Evolutionary conservation across 352 stramenopile species (phyloP).

Genomic region (Phytopythium vexans): DNA sequence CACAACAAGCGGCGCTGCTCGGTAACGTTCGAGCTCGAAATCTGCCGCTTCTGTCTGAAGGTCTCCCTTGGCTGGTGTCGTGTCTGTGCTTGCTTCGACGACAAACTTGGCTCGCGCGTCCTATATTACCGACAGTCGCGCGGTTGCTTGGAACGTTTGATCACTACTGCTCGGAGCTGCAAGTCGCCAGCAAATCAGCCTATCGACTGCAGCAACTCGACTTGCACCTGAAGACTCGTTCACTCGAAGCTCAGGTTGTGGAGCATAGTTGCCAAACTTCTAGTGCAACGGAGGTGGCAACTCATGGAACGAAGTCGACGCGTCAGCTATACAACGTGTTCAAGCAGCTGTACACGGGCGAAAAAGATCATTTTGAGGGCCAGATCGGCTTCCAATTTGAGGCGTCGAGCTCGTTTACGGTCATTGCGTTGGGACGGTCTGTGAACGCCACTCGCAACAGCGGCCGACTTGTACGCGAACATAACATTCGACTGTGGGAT

Average conservation of each 20-base stretch:
- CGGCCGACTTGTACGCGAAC: slow-evolving; percentile 61
- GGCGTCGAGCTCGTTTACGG: slow-evolving; percentile 72
- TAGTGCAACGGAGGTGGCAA: too few relatives aligned
- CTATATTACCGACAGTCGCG: slow-evolving; percentile 61
- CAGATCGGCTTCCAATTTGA: slow-evolving; percentile 90
- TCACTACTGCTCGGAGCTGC: slow-evolving; percentile 68
- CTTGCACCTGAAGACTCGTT: slow-evolving; percentile 44
- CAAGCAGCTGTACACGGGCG: slow-evolving; percentile 83
- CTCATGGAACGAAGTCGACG: slow-evolving; percentile 46
- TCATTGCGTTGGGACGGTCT: slow-evolving; percentile 78
- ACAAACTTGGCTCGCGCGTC: slow-evolving; percentile 72
- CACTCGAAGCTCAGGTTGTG: slow-evolving; percentile 63
- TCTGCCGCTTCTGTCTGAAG: slow-evolving; percentile 54
- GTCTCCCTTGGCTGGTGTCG: slow-evolving; percentile 77
- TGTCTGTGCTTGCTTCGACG: slow-evolving; percentile 78
- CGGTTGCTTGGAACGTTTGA: slow-evolving; percentile 65
- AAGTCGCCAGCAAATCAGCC: slow-evolving; percentile 59
- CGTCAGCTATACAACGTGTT: slow-evolving; percentile 83
- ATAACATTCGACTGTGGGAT: slow-evolving; percentile 83
- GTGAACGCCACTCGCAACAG: slow-evolving; percentile 68
- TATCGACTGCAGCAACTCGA: slow-evolving; percentile 65
- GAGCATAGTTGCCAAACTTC: slow-evolving; percentile 16
- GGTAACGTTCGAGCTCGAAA: slow-evolving; percentile 34
- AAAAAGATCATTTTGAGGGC: slow-evolving; percentile 89
- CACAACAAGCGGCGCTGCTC: slow-evolving; percentile 17